A percentile compares a stretch with the other conserved stretches of the same genome.
Conservation (phyloP, 192 early-diverging fungal species). For the Backusella macrospora region DNA sequence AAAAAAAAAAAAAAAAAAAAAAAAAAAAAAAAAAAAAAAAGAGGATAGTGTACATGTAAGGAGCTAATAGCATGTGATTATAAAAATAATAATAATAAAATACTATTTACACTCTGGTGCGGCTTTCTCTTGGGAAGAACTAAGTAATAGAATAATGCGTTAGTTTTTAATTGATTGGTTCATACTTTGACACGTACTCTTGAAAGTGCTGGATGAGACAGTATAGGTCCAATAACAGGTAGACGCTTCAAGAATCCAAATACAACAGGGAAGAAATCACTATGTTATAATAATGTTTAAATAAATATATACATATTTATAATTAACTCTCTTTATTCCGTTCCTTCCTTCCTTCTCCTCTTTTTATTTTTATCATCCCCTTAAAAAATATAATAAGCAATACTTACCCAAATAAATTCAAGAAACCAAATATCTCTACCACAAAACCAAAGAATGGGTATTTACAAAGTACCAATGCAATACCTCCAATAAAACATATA, state of each 20-base stretch:
- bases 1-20: neutral
- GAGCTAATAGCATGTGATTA: constrained; percentile 15
- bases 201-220: constrained; percentile 84
- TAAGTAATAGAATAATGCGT: neutral
- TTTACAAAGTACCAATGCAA: constrained; percentile 85
- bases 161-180: neutral
- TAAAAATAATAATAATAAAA: constrained; percentile 6
- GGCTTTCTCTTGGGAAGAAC: constrained; percentile 35
- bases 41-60: constrained; percentile 5
- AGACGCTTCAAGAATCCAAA: constrained; percentile 85
- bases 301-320: neutral
- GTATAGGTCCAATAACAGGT: constrained; percentile 86
- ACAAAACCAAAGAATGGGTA: constrained; percentile 89
- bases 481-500: constrained; percentile 86
- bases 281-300: constrained; percentile 23
- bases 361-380: neutral
- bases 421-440: constrained; percentile 92
- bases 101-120: constrained; percentile 32
- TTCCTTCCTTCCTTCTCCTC: neutral
- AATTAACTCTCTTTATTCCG: neutral
- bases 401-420: constrained; percentile 94
- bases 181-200: constrained; percentile 48
- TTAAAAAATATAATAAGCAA: neutral
- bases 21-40: neutral
- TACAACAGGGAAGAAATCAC: constrained; percentile 97